These are phyloP conservation scores for Vitrella brassicaformis DNA, from an alignment of 73 alveolate species.

Conservation along the genomic window DNA sequence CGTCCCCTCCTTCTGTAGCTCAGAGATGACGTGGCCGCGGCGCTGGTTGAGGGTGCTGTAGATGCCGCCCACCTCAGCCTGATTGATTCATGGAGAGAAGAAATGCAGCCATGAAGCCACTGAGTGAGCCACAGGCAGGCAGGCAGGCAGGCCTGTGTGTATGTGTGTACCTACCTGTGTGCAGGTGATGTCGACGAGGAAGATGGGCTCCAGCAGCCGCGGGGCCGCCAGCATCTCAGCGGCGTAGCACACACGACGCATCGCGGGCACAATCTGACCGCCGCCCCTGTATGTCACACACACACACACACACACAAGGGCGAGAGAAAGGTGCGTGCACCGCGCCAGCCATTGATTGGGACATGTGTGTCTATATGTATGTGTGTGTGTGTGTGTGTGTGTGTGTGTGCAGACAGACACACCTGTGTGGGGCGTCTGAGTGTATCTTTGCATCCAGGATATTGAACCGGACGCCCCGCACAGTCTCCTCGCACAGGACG, in stretches of 20 bases:
- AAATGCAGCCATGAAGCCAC: not conserved
- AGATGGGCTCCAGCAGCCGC: constrained; percentile 75
- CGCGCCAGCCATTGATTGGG: not conserved
- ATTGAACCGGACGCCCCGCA: constrained; percentile 96
- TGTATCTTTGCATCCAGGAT: constrained; percentile 68
- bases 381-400: not conserved
- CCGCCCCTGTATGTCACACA: constrained; percentile 56
- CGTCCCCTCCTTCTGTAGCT: constrained; percentile 27
- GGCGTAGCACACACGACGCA: constrained; percentile 74
- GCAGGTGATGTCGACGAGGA: constrained; percentile 54
- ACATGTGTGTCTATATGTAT: not conserved
- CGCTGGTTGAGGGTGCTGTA: constrained; percentile 76
- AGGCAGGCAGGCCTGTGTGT: constrained; percentile 2
- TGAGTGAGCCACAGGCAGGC: not conserved
- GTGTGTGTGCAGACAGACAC: constrained; percentile 17
- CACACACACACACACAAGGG: too few relatives aligned
- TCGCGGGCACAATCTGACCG: constrained; percentile 87
- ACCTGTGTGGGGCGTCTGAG: constrained; percentile 79
- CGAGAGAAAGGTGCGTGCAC: not conserved
- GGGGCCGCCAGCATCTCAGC: constrained; percentile 74
- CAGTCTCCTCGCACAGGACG: constrained; percentile 86
- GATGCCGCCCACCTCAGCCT: constrained; percentile 80
- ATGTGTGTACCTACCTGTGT: not conserved
- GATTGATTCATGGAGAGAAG: not conserved
- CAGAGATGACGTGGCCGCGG: constrained; percentile 65